Percentiles rank a stretch among this genome's conserved stretches.
phyloP scores from a whole-genome alignment of 2,329 filamentous ascomycete genomes.

The Pseudogymnoascus sp. region DNA sequence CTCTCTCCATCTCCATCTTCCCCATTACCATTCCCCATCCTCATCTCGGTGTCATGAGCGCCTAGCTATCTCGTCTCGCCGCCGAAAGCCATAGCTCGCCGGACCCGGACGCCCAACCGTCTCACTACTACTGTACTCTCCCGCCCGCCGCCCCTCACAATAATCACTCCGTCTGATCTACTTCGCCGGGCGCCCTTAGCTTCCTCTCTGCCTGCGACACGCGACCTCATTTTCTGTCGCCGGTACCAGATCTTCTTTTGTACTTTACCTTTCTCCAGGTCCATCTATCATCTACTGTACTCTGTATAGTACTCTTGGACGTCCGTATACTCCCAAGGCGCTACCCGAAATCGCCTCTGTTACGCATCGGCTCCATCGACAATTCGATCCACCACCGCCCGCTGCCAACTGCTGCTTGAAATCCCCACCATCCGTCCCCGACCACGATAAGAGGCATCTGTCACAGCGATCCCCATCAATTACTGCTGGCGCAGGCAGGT shows the following conservation, averaged over 20 bases:
- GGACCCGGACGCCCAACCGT: background rate
- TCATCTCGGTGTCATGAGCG: background rate
- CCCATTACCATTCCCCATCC: background rate
- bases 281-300: background rate
- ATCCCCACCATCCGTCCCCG: constrained; percentile 2
- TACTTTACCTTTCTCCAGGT: background rate
- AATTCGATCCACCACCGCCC: background rate
- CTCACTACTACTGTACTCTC: background rate
- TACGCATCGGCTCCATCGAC: background rate
- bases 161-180: background rate
- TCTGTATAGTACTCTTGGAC: background rate
- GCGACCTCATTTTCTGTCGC: background rate
- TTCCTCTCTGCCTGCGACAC: background rate
- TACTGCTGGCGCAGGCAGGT: constrained; percentile 2
- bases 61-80: background rate
- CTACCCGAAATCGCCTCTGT: background rate
- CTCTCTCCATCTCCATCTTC: background rate
- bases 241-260: background rate
- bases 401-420: background rate
- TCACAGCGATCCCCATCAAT: background rate
- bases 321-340: background rate
- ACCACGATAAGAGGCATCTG: background rate
- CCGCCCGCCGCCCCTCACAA: background rate
- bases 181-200: background rate
- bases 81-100: background rate